Evolutionary conservation across 129 eudicot genomes (phyloP).

Genomic region (Centaurea solstitialis): DNA sequence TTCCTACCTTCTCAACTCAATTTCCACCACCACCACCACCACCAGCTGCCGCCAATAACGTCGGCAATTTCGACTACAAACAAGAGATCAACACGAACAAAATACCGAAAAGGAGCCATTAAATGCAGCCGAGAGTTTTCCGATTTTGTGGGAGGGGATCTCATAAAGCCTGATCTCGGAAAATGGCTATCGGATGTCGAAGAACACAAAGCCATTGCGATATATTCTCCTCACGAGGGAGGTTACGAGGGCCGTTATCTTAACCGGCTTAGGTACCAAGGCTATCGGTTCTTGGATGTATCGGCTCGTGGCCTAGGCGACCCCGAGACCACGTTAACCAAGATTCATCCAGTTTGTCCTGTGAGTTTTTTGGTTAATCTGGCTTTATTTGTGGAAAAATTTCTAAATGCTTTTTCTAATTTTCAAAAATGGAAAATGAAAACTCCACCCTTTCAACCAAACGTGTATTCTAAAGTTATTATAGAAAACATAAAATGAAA

Average conservation of each 20-base stretch:
- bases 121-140: conserved; percentile 51
- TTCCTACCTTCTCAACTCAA: conserved; percentile 36
- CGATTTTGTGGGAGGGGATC: conserved; percentile 96
- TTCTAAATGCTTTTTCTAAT: too few relatives aligned
- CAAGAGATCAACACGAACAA: conserved; percentile 7
- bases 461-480: too few relatives aligned
- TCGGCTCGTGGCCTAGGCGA: conserved; percentile 94
- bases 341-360: conserved; percentile 94
- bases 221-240: conserved; percentile 90
- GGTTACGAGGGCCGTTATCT: conserved; percentile 94
- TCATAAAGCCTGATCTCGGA: conserved; percentile 76
- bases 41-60: not conserved
- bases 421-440: too few relatives aligned
- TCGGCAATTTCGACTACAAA: conserved; percentile 11
- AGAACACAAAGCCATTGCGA: conserved; percentile 91
- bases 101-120: conserved; percentile 18
- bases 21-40: conserved; percentile 20
- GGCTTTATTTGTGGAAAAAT: too few relatives aligned
- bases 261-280: conserved; percentile 70
- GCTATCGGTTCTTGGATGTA: conserved; percentile 75
- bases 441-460: too few relatives aligned
- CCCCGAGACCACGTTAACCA: conserved; percentile 89
- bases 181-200: conserved; percentile 85
- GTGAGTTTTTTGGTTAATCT: conserved; percentile 45
- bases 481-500: too few relatives aligned